These are phyloP conservation scores for Aphanomyces cochlioides DNA, from an alignment of 352 stramenopile genomes.

Conservation along the genomic window DNA sequence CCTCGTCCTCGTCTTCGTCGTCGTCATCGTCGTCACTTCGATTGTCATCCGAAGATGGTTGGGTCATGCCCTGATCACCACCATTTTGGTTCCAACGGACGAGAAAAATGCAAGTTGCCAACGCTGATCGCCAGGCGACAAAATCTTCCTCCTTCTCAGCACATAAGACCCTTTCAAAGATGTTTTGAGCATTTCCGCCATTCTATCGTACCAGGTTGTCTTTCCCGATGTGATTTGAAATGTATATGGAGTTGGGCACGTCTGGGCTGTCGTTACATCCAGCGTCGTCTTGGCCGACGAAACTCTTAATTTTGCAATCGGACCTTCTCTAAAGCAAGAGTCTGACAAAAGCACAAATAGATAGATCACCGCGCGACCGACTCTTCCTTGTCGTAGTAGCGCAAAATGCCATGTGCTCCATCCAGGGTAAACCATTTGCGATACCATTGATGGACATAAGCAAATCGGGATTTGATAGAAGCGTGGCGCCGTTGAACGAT, in stretches of 20 bases:
- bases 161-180: conserved; percentile 1
- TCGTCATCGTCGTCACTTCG: conserved; percentile 10
- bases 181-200: neutral
- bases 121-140: neutral
- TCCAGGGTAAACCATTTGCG: conserved; percentile 79
- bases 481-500: conserved; percentile 73
- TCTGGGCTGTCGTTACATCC: neutral
- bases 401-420: conserved; percentile 51
- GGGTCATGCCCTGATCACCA: neutral
- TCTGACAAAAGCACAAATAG: neutral
- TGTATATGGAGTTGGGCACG: conserved; percentile 14
- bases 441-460: conserved; percentile 54
- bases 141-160: conserved; percentile 18
- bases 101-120: conserved; percentile 9
- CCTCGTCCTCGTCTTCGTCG: conserved; percentile 1
- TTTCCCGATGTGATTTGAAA: conserved; percentile 5
- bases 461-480: conserved; percentile 42
- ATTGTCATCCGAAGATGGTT: neutral
- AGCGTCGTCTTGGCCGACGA: conserved; percentile 10
- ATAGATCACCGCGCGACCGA: conserved; percentile 29
- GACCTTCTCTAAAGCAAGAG: neutral
- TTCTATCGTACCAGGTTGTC: neutral
- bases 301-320: neutral
- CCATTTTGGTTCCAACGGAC: conserved; percentile 14
- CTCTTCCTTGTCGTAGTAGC: conserved; percentile 71